phyloP scores from a whole-genome alignment of 2,329 filamentous ascomycete species.

The Nemania abortiva region DNA sequence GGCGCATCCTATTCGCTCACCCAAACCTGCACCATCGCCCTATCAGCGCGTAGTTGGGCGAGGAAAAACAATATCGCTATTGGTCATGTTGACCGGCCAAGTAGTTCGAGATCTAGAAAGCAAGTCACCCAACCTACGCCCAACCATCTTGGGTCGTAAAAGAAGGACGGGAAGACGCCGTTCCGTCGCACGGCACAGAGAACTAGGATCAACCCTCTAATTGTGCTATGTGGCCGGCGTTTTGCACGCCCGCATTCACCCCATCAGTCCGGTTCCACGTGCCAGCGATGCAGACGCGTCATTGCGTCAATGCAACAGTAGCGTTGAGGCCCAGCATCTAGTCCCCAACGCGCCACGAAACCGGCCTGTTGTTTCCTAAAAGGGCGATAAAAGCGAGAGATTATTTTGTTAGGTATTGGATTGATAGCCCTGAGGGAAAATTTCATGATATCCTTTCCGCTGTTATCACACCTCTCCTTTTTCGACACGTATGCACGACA shows the following conservation, averaged over 20 bases:
- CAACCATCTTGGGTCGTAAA: background rate
- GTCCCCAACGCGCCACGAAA: background rate
- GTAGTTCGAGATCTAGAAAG: too few species aligned
- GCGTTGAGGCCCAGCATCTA: background rate
- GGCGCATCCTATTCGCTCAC: background rate
- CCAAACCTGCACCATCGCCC: background rate
- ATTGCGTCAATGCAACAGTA: background rate
- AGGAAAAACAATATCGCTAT: too few species aligned
- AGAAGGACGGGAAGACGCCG: background rate
- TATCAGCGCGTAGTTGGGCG: too few species aligned
- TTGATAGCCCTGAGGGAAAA: background rate
- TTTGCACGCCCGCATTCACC: background rate
- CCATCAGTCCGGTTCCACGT: background rate
- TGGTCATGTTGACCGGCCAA: too few species aligned
- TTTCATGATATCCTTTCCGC: background rate
- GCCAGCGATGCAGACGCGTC: background rate
- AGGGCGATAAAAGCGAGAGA: background rate
- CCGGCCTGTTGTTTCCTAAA: background rate
- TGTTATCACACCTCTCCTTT: background rate
- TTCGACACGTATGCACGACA: background rate
- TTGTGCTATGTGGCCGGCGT: background rate
- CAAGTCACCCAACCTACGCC: background rate
- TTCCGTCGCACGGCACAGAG: background rate
- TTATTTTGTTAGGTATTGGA: background rate
- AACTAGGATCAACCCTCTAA: constrained; percentile 3